Evolutionary conservation across 2,329 filamentous ascomycete species (phyloP).

Genomic region (Aspergillus brasiliensis): DNA sequence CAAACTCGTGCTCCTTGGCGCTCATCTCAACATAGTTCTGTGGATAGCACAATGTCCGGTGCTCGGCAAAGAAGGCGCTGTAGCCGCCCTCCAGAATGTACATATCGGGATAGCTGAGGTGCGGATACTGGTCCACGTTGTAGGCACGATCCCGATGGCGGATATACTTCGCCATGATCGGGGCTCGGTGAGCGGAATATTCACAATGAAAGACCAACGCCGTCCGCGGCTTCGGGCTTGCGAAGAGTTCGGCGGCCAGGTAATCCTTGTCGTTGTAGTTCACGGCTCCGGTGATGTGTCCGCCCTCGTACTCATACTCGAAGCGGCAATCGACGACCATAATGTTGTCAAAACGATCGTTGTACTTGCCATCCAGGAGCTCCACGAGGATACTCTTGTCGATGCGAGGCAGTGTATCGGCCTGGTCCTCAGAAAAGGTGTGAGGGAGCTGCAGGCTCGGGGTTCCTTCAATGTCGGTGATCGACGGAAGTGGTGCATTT

Average conservation of each 20-base stretch:
- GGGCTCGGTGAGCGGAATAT: conserved; percentile 94
- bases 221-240: conserved; percentile 68
- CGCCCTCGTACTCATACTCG: conserved; percentile 97
- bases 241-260: conserved; percentile 77
- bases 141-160: conserved; percentile 82
- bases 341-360: conserved; percentile 73
- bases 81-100: conserved; percentile 98
- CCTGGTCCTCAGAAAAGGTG: conserved; percentile 76
- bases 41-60: conserved; percentile 81
- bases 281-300: conserved; percentile 88
- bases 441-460: conserved; percentile 77
- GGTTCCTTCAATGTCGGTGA: conserved; percentile 80
- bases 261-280: conserved; percentile 98
- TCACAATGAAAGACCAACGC: conserved; percentile 95
- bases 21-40: conserved; percentile 98
- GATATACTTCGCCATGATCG: conserved; percentile 92
- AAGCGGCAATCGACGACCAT: conserved; percentile 95
- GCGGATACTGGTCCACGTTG: conserved; percentile 85
- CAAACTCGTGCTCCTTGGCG: conserved; percentile 84
- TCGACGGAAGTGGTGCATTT: conserved; percentile 66
- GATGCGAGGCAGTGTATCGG: conserved; percentile 87
- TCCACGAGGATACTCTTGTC: conserved; percentile 77
- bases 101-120: conserved; percentile 90
- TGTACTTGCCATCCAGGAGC: conserved; percentile 84
- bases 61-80: conserved; percentile 82